Percentiles rank a stretch among this genome's conserved stretches.
These are phyloP conservation scores for Ceratobasidium sp. DNA, from an alignment of 1,284 basidiomycete genomes.

Conservation along the genomic window DNA sequence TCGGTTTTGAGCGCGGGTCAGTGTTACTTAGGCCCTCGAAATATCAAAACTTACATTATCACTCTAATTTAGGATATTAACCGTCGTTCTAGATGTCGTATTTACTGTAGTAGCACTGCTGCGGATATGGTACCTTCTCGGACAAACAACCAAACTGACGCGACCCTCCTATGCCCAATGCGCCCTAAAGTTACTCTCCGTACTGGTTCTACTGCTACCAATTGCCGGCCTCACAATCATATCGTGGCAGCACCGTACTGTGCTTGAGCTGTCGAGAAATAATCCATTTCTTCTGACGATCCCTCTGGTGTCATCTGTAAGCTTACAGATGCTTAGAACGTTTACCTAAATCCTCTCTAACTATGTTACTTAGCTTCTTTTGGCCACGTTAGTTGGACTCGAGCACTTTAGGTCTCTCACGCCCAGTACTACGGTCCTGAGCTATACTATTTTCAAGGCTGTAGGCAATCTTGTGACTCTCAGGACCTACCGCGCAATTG, in stretches of 20 bases:
- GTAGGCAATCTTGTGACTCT: not conserved
- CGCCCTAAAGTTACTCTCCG: not conserved
- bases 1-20: conserved; percentile 14
- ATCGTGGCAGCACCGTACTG: not conserved
- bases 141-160: not conserved
- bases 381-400: not conserved
- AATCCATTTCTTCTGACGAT: no score
- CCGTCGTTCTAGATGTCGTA: not conserved
- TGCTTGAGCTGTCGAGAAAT: not conserved
- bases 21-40: not conserved
- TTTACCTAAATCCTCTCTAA: not conserved
- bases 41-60: not conserved
- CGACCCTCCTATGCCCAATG: conserved; percentile 11
- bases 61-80: not conserved
- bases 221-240: not conserved
- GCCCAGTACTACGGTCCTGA: not conserved
- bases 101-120: not conserved
- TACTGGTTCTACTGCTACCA: not conserved
- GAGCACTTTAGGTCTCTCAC: conserved; percentile 33
- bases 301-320: conserved; percentile 9
- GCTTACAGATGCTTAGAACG: not conserved
- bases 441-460: conserved; percentile 21
- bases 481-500: conserved; percentile 9
- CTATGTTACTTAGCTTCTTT: not conserved
- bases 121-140: conserved; percentile 16